Evolutionary conservation across 192 early-diverging fungal genomes (phyloP), one percentile per base, ranked within the genome.

Genomic region (Thamnidium elegans): DNA sequence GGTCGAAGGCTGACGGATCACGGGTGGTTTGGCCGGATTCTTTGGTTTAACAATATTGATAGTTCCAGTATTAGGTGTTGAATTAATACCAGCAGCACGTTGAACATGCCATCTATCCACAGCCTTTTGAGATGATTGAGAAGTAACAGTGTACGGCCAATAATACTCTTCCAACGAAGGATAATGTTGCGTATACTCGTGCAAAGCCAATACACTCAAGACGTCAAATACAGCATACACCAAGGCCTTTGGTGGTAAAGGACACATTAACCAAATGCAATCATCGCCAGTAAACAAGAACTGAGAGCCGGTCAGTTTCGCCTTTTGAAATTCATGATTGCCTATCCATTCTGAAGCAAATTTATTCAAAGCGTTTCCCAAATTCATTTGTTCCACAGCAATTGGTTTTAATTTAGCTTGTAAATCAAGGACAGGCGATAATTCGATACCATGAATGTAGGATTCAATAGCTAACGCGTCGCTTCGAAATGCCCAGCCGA

Each of bases 141-240:
- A 20, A 36, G 23, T 52, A 34, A 47, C 14, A 8, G 14, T 51
- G 11, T 31, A 10, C 1, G 48, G 71, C 67, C 66, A 73, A 43
- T 54, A 65, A 19, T 59, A 47, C 30, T 1, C 20, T 13, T 53
- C 19, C 0, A 3, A 9, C 2, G 60, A 55, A 3, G 13, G 10
- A 9, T 55, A 45, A 17, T 62, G 14, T 14, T 17, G 14, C 2
- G 62, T 64, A 9, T 45, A 36, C 10, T 70, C 69, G 7, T 63
- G 19, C n/a, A 75, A 43, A 10, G 62, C 68, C 19, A 63, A 20
- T n/a, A 75, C 30, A 21, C 59, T 58, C 17, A 70, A 62, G 2
- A 71, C 74, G 54, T 75, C 74, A 50, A 75, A 75, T 3, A 75
- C 32, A 7, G 74, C 31, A 23, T 75, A 75, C 1, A 75, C 65